Percentiles rank a stretch among this genome's conserved stretches.
Evolutionary conservation across 1,284 basidiomycete species (phyloP).

Genomic region (Bothia castanella): DNA sequence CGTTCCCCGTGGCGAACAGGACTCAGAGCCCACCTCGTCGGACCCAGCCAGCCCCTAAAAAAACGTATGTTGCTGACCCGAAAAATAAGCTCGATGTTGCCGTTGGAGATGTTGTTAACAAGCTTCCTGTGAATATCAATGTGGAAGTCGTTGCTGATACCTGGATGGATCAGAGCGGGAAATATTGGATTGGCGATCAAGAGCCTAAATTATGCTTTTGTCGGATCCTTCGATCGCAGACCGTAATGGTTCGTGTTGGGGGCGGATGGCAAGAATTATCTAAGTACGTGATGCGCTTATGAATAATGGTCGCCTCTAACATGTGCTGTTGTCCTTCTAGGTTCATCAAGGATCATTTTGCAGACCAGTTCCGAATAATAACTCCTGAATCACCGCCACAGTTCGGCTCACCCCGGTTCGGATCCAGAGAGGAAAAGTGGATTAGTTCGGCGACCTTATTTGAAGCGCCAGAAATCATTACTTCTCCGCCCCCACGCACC

Average conservation of each 20-base stretch:
- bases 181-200: conserved; percentile 92
- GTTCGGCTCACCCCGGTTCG: conserved; percentile 34
- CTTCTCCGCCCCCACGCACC: conserved; percentile 56
- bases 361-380: conserved; percentile 68
- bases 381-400: conserved; percentile 54
- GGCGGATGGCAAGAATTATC: conserved; percentile 93
- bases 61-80: conserved; percentile 79
- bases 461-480: conserved; percentile 45
- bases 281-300: conserved; percentile 51
- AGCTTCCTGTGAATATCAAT: conserved; percentile 80
- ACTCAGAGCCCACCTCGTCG: conserved; percentile 46
- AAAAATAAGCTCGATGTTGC: conserved; percentile 89
- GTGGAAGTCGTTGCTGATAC: conserved; percentile 77
- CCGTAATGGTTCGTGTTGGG: conserved; percentile 92
- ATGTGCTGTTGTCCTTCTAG: conserved; percentile 38
- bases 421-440: conserved; percentile 67
- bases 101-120: conserved; percentile 87
- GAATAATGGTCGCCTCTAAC: neutral
- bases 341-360: conserved; percentile 83
- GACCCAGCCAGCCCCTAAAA: conserved; percentile 41
- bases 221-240: conserved; percentile 85
- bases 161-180: conserved; percentile 89
- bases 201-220: conserved; percentile 89
- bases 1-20: conserved; percentile 44
- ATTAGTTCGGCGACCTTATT: conserved; percentile 72